phyloP scores from a whole-genome alignment of 345 rosid genomes.

The Eutrema japonicum region DNA sequence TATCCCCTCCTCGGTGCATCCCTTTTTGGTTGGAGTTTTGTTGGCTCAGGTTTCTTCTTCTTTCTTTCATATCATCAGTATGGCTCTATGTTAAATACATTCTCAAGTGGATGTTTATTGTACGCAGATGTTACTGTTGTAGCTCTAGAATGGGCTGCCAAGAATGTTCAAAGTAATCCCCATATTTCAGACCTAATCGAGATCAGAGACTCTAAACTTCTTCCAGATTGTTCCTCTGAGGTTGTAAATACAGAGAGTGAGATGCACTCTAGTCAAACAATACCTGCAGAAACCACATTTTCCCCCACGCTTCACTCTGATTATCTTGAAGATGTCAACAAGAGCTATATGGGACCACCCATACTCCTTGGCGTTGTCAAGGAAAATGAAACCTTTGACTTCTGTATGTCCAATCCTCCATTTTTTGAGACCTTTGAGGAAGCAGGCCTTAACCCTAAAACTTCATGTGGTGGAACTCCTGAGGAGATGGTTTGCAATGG shows the following conservation, averaged over 20 bases:
- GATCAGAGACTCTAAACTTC: conserved; percentile 59
- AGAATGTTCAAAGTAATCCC: conserved; percentile 71
- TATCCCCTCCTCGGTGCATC: conserved; percentile 97
- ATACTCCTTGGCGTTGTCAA: conserved; percentile 68
- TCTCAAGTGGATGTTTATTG: conserved; percentile 31
- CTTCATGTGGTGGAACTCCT: conserved; percentile 88
- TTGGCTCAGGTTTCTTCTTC: conserved; percentile 67
- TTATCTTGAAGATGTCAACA: conserved; percentile 31
- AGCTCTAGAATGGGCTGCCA: conserved; percentile 92
- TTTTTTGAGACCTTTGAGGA: conserved; percentile 81
- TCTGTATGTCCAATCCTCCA: conserved; percentile 98
- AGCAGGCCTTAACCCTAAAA: conserved; percentile 89
- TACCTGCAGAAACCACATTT: conserved; percentile 28
- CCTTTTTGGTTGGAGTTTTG: conserved; percentile 79
- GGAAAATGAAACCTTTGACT: conserved; percentile 79
- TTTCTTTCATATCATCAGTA: too few relatives aligned
- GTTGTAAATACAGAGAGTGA: conserved; percentile 31
- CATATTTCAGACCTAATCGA: conserved; percentile 67
- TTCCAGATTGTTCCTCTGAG: conserved; percentile 36
- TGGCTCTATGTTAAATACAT: background rate
- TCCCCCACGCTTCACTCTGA: conserved; percentile 34
- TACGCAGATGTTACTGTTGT: conserved; percentile 74
- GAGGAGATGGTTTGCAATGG: conserved; percentile 90
- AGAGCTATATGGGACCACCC: conserved; percentile 51
- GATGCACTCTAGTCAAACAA: conserved; percentile 10